Evolutionary conservation across 495 filamentous ascomycete species (phyloP), one percentile per base, ranked within the genome.

Genomic region (Hypoxylon cercidicola): DNA sequence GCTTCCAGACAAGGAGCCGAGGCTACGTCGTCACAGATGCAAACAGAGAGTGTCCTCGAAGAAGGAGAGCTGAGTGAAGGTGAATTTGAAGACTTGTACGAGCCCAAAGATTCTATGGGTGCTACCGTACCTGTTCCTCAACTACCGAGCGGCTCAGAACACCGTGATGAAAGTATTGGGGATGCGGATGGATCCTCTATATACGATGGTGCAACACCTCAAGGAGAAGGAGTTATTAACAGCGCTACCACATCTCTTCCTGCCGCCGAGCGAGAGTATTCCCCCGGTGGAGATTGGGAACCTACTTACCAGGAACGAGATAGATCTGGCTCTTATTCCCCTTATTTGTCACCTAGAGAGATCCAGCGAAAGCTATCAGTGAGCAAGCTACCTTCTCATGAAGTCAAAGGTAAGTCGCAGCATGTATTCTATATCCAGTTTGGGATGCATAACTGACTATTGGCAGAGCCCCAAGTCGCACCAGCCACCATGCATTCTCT

Each of bases 21-120:
- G 15, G 35, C 32, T n/a, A 39, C 21, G 10, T 2, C 50, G 10
- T 55, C 56, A 20, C 35, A 53, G 28, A 18, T 3, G 53, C 55
- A 64, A 44, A 8, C 16, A 23, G 46, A 47, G 7, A 63, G 68
- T 20, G 34, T 58, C 16, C 80, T 84, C 30, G 90, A 95, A 61
- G 90, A 93, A 68, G 90, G 89, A 1, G 90, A 93, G 69, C 68
- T 93, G 15, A 90, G 88, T 64, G 90, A 93, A 60, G 82, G 79
- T 0, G 87, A 88, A 64, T 82, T 78, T 39, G 80, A 82, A 47
- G 76, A 78, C 63, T 30, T 81, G 7, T 83, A 83, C 50, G 80
- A 79, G 35, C 73, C 78, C 1, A 62, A 64, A 30, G 62, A 72
- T 11, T 34, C 69, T 3, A 39, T 48, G 16, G 41, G 54, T 32